Evolutionary conservation across 306 rosid species (phyloP).

Genomic region (Inga leiocalycina): DNA sequence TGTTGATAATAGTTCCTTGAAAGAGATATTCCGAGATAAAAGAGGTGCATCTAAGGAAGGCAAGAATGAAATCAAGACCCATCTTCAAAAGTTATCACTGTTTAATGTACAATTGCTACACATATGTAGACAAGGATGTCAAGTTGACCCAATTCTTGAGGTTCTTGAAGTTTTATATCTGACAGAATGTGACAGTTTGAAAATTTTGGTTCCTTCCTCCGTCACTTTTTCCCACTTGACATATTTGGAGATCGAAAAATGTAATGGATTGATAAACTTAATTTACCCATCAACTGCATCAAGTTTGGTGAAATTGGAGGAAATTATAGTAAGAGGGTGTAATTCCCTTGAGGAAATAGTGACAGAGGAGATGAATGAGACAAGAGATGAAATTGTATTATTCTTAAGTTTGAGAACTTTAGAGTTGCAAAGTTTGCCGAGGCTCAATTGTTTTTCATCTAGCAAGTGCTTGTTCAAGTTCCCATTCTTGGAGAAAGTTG

Average conservation of each 20-base stretch:
- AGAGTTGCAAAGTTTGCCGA: background rate
- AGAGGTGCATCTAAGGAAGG: background rate
- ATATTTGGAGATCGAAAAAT: background rate
- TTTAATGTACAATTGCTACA: background rate
- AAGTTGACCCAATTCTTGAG: background rate
- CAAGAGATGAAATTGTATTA: background rate
- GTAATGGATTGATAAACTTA: background rate
- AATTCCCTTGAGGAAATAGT: conserved; percentile 4
- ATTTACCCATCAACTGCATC: background rate
- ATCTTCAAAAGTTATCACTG: background rate
- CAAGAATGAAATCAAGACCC: background rate
- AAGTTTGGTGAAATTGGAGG: background rate
- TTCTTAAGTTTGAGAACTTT: background rate
- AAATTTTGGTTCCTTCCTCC: background rate
- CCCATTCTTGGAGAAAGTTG: background rate
- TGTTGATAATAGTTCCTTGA: background rate
- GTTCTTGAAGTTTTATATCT: background rate
- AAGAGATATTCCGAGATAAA: background rate
- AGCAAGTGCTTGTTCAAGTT: background rate
- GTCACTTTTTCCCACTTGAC: background rate
- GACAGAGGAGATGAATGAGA: background rate
- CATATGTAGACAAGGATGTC: background rate
- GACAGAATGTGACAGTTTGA: background rate
- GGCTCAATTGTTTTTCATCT: background rate
- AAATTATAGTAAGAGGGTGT: background rate